phyloP scores from a whole-genome alignment of 1,139 yeast genomes.

The Kodamaea arcana region DNA sequence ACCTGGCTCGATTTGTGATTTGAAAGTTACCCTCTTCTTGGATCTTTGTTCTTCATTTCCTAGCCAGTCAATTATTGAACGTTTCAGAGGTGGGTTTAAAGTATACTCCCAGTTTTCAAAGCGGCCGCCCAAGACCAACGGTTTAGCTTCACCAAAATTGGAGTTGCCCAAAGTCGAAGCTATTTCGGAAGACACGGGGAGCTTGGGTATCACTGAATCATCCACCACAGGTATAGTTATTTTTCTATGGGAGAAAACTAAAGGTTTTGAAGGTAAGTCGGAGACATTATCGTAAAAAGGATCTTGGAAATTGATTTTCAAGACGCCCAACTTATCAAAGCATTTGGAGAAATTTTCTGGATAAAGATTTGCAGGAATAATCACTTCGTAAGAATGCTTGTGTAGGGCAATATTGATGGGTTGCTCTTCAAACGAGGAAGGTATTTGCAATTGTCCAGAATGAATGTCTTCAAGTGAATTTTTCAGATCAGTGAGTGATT shows the following conservation, averaged over 20 bases:
- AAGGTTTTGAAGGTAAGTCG: conserved; percentile 54
- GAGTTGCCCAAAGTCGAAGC: conserved; percentile 2
- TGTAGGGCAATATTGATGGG: conserved; percentile 2
- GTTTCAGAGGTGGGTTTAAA: conserved; percentile 28
- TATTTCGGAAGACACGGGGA: conserved; percentile 14
- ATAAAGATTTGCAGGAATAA: conserved; percentile 16
- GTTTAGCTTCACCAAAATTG: neutral
- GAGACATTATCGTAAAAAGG: conserved; percentile 57
- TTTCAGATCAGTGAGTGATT: neutral
- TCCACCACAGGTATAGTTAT: conserved; percentile 37
- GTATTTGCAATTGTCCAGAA: conserved; percentile 14
- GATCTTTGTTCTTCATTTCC: conserved; percentile 12
- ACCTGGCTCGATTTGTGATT: conserved; percentile 50
- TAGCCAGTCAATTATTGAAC: conserved; percentile 19
- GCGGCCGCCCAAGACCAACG: conserved; percentile 1
- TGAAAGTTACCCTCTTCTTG: conserved; percentile 12
- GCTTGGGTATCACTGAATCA: conserved; percentile 10
- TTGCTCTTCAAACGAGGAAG: conserved; percentile 8
- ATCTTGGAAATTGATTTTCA: conserved; percentile 52
- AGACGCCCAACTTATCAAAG: conserved; percentile 42
- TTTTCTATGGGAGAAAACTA: conserved; percentile 64
- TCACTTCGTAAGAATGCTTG: conserved; percentile 16
- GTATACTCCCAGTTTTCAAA: conserved; percentile 26
- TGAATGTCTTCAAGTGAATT: neutral
- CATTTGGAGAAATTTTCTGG: conserved; percentile 26